Percentiles rank a stretch among this genome's conserved stretches.
phyloP scores from a whole-genome alignment of 2,329 filamentous ascomycete genomes.

The Colletotrichum tabaci region DNA sequence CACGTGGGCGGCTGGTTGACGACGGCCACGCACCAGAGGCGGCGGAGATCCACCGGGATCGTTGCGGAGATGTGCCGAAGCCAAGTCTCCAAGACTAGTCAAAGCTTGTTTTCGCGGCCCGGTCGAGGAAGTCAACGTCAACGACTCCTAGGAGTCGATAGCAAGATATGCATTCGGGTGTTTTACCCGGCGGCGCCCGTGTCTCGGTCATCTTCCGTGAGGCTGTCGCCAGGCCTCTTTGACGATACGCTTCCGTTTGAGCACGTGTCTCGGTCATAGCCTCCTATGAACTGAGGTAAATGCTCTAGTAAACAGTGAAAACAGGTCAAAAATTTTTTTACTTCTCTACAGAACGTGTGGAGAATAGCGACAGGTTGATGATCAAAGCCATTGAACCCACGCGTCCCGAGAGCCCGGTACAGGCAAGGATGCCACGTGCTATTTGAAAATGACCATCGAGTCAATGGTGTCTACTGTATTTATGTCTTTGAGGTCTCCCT shows the following conservation, averaged over 20 bases:
- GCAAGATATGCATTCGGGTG: background rate
- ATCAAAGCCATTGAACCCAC: background rate
- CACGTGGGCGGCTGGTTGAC: constrained; percentile 26
- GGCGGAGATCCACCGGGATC: background rate
- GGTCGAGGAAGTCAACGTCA: background rate
- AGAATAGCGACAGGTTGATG: background rate
- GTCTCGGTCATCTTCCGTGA: constrained; percentile 29
- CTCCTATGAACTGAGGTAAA: no score
- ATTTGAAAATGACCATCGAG: background rate
- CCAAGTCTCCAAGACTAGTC: background rate
- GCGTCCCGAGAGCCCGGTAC: constrained; percentile 10
- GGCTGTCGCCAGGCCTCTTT: background rate
- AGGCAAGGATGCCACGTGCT: constrained; percentile 12
- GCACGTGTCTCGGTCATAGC: constrained; percentile 4
- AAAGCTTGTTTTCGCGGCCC: constrained; percentile 4
- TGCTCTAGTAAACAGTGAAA: background rate
- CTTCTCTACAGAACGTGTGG: no score
- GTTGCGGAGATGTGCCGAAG: background rate
- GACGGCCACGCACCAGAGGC: background rate
- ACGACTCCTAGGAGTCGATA: background rate
- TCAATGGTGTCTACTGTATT: background rate
- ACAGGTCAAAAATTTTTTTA: no score
- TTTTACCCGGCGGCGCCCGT: background rate
- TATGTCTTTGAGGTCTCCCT: background rate
- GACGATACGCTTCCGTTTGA: background rate